Base-by-base conservation (phyloP, 176 grass and related monocot genomes). In the Aegilops speltoides region DNA sequence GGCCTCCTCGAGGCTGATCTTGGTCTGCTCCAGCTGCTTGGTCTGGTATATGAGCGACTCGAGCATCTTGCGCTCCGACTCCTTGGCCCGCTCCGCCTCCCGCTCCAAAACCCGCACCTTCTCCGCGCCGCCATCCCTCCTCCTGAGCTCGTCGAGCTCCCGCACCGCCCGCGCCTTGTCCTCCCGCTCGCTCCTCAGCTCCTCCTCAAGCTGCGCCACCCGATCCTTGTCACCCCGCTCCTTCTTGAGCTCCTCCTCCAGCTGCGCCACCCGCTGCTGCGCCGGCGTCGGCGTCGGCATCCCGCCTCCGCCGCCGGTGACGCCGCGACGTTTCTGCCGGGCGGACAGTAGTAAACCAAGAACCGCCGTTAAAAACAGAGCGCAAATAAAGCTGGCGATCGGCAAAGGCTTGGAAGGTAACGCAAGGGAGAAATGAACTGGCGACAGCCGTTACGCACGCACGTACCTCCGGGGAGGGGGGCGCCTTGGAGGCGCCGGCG, bases 11-110 rank as follows among this genome's bases (percentile, higher is more conserved):
- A 94, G 87, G 6, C 94, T 87, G 31, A 99, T 91, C 91, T 99
- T 99, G 67, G 94, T 89, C 78, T 99, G 94, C 88, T 99, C 94
- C 61, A 99, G 89, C 68, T 90, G 90, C 87, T 99, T 96, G 0
- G 94, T 96, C 88, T 96, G 94, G 52, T 86, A 94, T 63, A 94
- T 80, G 1, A 99, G 63, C 11, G 97, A 99, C 75, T 99, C 97
- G 0, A 99, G 92, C 94, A 96, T 93, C 89, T 88, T 99, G 33
- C 94, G 91, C 85, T 99, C 97, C 32, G 97, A 99, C 68, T 94
- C 87, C 89, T 96, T 99, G 46, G 89, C 86, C 73, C 67, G 93
- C 56, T 90, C 92, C 13, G 84, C 88, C 78, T 99, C 94, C 54
- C 71, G 85, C 78, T 96, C 89, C 17, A 93, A 52, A 6, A 69